Evolutionary conservation across 495 filamentous ascomycete genomes (phyloP).

Genomic region (Cairneyella variabilis): DNA sequence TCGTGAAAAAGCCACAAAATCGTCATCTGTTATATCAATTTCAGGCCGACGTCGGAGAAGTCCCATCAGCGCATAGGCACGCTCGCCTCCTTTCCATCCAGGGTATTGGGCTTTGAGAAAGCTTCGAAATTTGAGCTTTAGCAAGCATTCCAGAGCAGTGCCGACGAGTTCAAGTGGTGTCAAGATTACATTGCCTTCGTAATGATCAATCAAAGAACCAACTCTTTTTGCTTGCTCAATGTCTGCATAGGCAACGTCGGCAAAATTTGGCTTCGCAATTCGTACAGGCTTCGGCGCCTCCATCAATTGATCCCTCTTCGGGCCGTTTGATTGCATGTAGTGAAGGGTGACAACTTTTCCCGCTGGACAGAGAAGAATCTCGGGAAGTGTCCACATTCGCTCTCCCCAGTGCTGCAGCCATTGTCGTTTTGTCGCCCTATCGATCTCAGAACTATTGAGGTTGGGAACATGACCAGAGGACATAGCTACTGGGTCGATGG

Average conservation of each 20-base stretch:
- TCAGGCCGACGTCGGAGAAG: constrained; percentile 37
- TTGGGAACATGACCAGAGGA: too few relatives aligned
- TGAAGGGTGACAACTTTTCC: constrained; percentile 1
- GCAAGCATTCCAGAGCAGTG: constrained; percentile 20
- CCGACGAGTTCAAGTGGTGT: constrained; percentile 34
- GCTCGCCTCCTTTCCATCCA: constrained; percentile 36
- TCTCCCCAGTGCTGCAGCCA: constrained; percentile 40
- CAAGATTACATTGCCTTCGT: constrained; percentile 32
- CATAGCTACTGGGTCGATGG: too few relatives aligned
- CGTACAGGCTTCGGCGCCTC: too few relatives aligned
- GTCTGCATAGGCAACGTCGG: constrained; percentile 5
- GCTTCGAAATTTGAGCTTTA: too few relatives aligned
- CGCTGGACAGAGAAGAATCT: constrained; percentile 35
- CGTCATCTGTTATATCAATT: constrained; percentile 33
- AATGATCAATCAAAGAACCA: constrained; percentile 35
- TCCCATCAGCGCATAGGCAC: constrained; percentile 44
- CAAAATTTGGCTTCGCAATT: constrained; percentile 7
- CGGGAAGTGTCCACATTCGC: constrained; percentile 46
- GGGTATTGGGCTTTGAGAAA: constrained; percentile 1
- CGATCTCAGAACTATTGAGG: too few relatives aligned
- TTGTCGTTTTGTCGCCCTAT: too few relatives aligned
- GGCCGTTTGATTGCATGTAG: neutral
- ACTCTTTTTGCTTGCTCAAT: neutral
- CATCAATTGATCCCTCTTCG: too few relatives aligned
- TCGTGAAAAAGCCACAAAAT: constrained; percentile 44